Conservation (phyloP, 2,329 filamentous ascomycete species). For the Microdochium bolleyi region DNA sequence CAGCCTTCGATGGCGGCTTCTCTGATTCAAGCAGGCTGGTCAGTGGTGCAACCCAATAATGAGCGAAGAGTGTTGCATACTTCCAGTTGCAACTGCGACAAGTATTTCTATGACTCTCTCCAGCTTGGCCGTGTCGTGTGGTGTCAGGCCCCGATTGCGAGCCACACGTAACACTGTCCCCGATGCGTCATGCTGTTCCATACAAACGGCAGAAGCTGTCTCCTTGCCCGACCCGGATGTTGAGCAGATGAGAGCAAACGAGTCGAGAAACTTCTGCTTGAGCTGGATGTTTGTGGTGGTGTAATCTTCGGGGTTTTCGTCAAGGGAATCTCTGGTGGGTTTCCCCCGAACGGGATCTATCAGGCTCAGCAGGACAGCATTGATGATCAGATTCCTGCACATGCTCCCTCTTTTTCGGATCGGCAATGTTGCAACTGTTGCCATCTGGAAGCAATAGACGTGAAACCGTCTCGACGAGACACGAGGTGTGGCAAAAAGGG, state of each 20-base stretch:
- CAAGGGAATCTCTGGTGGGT: background rate
- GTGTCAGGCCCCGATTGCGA: background rate
- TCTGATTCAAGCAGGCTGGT: background rate
- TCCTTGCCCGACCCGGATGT: background rate
- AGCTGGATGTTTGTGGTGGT: background rate
- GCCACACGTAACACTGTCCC: background rate
- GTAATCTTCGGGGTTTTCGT: background rate
- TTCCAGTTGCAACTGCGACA: background rate
- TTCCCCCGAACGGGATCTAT: background rate
- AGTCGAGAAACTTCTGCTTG: background rate
- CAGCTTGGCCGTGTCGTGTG: background rate
- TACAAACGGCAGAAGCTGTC: background rate
- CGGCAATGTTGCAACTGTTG: background rate
- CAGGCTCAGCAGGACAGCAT: background rate
- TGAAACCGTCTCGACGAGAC: background rate
- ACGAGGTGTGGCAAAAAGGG: no score
- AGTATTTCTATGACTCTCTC: background rate
- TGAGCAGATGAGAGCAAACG: background rate
- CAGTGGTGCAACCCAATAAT: background rate
- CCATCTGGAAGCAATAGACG: background rate
- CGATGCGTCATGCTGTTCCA: background rate
- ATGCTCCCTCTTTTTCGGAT: background rate
- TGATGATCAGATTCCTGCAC: background rate
- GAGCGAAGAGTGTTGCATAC: background rate
- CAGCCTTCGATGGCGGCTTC: background rate